Evolutionary conservation across 805 yeast species (phyloP), one percentile per base, ranked within the genome.

Genomic region (Barnettozyma vustinii): DNA sequence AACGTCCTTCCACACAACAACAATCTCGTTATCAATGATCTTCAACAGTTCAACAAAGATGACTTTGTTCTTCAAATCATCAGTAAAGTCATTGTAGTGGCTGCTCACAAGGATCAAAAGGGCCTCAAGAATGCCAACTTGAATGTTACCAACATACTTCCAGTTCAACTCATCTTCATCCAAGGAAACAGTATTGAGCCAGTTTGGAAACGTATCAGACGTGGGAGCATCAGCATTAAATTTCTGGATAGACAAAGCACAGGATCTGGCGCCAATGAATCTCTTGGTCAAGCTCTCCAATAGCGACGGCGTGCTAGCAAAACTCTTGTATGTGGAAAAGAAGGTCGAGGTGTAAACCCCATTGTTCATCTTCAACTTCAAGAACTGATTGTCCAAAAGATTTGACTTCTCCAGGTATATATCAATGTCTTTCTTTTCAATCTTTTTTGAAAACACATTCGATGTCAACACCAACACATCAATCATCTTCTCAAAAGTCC

Each of bases 71-170:
- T 68, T 65, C 52, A 84, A 60, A 56, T 85, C 87, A 61, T 82
- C 85, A 4, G 83, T 75, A 59, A 91, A 87, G 61, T 87, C 94
- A 26, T 77, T 67, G 62, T 84, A 90, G 61, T 85, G 87, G 55
- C 84, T 83, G 42, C 79, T 75, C 19, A 88, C 79, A 64, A 95
- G 75, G 27, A 84, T 76, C 40, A 81, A 75, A 49, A 89, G 69
- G 0, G 89, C 87, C 61, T 87, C 95, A 51, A 90, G 70, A 30
- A 90, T 80, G 37, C 95, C 95, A 36, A 85, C 73, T 61, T 90
- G 94, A 40, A 91, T 86, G 59, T 83, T 87, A 10, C 85, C 81
- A 41, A 87, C 81, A 47, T 80, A 75, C 41, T 75, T 75, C 74
- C 84, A 81, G 56, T 84, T 85, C 32, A 84, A 72, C 3, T 76